A percentile compares a stretch with the other conserved stretches of the same genome.
Evolutionary conservation across 768 basidiomycete genomes (phyloP).

Genomic region (Russula ochroleuca): DNA sequence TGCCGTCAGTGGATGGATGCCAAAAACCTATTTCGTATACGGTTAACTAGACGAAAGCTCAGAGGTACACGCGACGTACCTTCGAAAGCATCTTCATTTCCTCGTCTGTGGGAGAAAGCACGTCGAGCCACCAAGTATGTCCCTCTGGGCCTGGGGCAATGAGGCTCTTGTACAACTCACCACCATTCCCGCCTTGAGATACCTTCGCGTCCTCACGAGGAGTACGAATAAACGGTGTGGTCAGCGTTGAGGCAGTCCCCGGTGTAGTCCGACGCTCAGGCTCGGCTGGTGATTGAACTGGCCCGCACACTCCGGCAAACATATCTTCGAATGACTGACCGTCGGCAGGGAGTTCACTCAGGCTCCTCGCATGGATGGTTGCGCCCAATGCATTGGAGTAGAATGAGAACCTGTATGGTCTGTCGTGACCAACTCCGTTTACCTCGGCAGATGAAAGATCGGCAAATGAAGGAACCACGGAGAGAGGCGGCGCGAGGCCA

Average conservation of each 20-base stretch:
- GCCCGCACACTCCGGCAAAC: slow-evolving; percentile 52
- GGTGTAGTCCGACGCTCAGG: background rate
- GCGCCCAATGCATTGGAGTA: slow-evolving; percentile 90
- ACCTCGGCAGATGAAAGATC: slow-evolving; percentile 32
- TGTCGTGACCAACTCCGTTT: slow-evolving; percentile 50
- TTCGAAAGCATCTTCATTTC: slow-evolving; percentile 98
- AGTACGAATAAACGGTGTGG: background rate
- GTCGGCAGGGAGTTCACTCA: slow-evolving; percentile 91
- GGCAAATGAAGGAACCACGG: slow-evolving; percentile 41
- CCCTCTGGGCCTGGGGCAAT: slow-evolving; percentile 41
- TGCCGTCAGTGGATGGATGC: slow-evolving; percentile 95
- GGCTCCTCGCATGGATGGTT: slow-evolving; percentile 90
- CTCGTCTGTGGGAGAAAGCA: slow-evolving; percentile 90
- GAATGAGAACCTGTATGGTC: slow-evolving; percentile 97
- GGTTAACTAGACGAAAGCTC: background rate
- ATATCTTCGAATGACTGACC: slow-evolving; percentile 91
- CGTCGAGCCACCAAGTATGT: slow-evolving; percentile 96
- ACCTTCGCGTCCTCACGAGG: background rate
- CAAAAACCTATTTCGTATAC: slow-evolving; percentile 67
- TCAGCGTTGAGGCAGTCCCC: slow-evolving; percentile 4
- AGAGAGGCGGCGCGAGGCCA: slow-evolving; percentile 33
- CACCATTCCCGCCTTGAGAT: slow-evolving; percentile 6
- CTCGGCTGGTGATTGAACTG: background rate
- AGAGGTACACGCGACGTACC: slow-evolving; percentile 40
- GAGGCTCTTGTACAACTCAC: slow-evolving; percentile 16